These are phyloP conservation scores for Puccinia coronata DNA, from an alignment of 1,284 basidiomycete genomes.

Conservation along the genomic window DNA sequence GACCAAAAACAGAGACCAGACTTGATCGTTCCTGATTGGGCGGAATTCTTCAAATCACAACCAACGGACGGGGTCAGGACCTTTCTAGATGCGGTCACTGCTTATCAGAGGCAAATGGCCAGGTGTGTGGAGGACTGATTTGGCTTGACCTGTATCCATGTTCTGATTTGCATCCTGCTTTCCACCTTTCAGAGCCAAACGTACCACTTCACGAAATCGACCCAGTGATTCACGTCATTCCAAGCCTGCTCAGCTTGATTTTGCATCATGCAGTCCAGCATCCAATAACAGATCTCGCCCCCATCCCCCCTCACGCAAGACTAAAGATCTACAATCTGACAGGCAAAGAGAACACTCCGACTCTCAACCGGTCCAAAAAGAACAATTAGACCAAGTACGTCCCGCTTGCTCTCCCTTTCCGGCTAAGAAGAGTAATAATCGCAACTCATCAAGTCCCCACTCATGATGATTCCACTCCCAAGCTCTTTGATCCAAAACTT, in stretches of 20 bases:
- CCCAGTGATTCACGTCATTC: background rate
- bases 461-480: background rate
- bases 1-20: constrained; percentile 1
- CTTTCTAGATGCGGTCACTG: constrained; percentile 38
- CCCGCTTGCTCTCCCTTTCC: background rate
- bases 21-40: background rate
- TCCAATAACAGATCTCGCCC: background rate
- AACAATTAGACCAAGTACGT: background rate
- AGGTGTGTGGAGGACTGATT: constrained; percentile 19
- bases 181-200: constrained; percentile 14
- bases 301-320: constrained; percentile 3
- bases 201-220: background rate
- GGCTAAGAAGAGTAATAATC: background rate
- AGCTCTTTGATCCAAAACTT: constrained; percentile 30
- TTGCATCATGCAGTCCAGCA: background rate
- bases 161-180: background rate
- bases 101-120: constrained; percentile 39
- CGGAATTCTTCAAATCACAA: background rate
- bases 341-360: background rate
- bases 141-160: background rate
- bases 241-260: background rate
- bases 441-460: background rate
- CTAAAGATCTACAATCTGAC: background rate
- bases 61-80: constrained; percentile 43
- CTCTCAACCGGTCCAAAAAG: background rate